A percentile compares a stretch with the other conserved stretches of the same genome.
Evolutionary conservation across 148 eudicot genomes (phyloP).

Genomic region (Pharnaceum exiguum): DNA sequence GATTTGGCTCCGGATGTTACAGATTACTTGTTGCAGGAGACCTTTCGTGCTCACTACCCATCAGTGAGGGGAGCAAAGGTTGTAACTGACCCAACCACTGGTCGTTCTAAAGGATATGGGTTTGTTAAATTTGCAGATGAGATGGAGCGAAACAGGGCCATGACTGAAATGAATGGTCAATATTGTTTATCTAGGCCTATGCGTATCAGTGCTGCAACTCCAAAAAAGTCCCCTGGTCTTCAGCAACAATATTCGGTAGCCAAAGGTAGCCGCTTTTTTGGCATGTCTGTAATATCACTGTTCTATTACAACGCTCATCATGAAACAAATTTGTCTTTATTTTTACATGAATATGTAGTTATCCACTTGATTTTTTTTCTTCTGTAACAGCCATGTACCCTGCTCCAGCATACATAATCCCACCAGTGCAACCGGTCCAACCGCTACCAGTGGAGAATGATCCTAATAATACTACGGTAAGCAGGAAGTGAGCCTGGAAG

Average conservation of each 20-base stretch:
- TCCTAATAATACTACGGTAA: slow-evolving; percentile 82
- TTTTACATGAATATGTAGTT: not conserved
- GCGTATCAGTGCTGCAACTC: slow-evolving; percentile 98
- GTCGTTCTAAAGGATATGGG: slow-evolving; percentile 95
- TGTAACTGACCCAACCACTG: slow-evolving; percentile 84
- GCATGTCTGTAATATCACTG: not conserved
- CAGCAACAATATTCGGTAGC: slow-evolving; percentile 66
- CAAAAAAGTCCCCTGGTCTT: slow-evolving; percentile 68
- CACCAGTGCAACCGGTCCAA: slow-evolving; percentile 52
- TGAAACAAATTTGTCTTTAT: not conserved
- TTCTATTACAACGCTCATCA: not conserved
- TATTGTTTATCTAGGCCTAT: slow-evolving; percentile 91
- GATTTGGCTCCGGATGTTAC: slow-evolving; percentile 96
- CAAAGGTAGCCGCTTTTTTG: slow-evolving; percentile 43
- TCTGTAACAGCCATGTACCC: slow-evolving; percentile 64
- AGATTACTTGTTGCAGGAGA: slow-evolving; percentile 86
- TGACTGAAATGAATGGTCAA: slow-evolving; percentile 96
- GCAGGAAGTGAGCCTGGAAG: slow-evolving; percentile 9
- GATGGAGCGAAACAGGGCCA: slow-evolving; percentile 80
- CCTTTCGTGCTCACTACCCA: slow-evolving; percentile 74
- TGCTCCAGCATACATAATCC: slow-evolving; percentile 51
- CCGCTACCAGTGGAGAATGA: slow-evolving; percentile 66
- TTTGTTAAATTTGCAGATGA: slow-evolving; percentile 97
- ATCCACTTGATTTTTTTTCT: slow-evolving; percentile 10
- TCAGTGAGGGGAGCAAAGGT: slow-evolving; percentile 97